Evolutionary conservation across 2,329 filamentous ascomycete genomes (phyloP).

Genomic region (Fusarium camptoceras): DNA sequence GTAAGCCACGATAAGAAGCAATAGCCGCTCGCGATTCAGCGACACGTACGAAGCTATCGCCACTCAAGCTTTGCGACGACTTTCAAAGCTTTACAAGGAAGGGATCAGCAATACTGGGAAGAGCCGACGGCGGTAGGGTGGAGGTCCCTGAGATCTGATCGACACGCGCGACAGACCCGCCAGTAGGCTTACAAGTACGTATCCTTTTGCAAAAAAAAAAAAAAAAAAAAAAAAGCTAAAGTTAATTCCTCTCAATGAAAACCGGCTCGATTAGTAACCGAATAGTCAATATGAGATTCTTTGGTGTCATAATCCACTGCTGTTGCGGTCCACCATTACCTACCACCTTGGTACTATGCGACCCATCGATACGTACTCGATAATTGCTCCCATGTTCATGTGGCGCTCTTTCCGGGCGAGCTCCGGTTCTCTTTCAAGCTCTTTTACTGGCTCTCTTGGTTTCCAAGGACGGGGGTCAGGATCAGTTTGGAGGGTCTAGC

Average conservation of each 20-base stretch:
- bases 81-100: conserved; percentile 22
- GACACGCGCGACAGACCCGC: conserved; percentile 44
- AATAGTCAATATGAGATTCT: neutral
- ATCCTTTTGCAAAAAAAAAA: conserved; percentile 4
- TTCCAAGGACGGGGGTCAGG: conserved; percentile 24
- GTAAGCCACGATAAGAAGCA: conserved; percentile 13
- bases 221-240: conserved; percentile 26
- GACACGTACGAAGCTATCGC: conserved; percentile 39
- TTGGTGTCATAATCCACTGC: neutral
- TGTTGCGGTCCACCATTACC: neutral
- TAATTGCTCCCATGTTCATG: conserved; percentile 13
- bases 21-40: conserved; percentile 24
- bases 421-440: conserved; percentile 25
- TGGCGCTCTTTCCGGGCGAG: conserved; percentile 28
- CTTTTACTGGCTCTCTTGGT: conserved; percentile 25
- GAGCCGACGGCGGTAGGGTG: conserved; percentile 41
- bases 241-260: conserved; percentile 38
- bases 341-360: neutral
- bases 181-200: conserved; percentile 23
- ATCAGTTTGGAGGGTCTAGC: conserved; percentile 39
- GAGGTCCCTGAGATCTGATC: conserved; percentile 49
- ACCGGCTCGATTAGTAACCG: conserved; percentile 5
- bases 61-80: conserved; percentile 33
- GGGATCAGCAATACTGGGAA: conserved; percentile 41
- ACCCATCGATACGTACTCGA: conserved; percentile 6